phyloP scores from a whole-genome alignment of 2,329 filamentous ascomycete species.

The Colletotrichum navitas region DNA sequence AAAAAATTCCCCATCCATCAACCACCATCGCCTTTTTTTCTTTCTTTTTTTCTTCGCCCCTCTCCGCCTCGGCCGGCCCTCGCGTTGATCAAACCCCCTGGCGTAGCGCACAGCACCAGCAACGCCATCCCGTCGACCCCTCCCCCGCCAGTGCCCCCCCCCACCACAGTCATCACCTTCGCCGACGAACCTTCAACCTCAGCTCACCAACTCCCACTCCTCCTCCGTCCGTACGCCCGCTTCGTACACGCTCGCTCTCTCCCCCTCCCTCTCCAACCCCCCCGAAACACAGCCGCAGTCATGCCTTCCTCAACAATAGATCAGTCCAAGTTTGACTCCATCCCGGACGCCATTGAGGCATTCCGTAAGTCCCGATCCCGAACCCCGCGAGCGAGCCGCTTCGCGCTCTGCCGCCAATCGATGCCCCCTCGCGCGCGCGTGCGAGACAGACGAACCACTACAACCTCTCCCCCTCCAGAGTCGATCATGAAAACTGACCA shows the following conservation, averaged over 20 bases:
- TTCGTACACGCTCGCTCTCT: background rate
- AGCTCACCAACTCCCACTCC: constrained; percentile 1
- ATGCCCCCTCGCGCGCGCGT: no score
- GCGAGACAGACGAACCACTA: background rate
- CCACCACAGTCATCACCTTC: constrained; percentile 6
- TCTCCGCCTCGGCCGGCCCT: constrained; percentile 4
- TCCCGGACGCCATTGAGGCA: constrained; percentile 73
- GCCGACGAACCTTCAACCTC: constrained; percentile 3
- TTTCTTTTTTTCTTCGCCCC: background rate
- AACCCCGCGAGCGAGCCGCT: constrained; percentile 25
- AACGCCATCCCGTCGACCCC: constrained; percentile 19
- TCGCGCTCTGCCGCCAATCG: constrained; percentile 11
- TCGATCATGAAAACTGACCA: background rate
- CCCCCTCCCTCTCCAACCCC: background rate
- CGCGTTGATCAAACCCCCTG: constrained; percentile 18
- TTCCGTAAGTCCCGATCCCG: constrained; percentile 65
- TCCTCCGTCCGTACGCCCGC: background rate
- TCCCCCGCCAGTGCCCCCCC: constrained; percentile 15
- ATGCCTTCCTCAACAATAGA: constrained; percentile 67
- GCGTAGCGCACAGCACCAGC: background rate
- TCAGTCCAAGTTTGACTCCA: constrained; percentile 70
- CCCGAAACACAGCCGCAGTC: constrained; percentile 31
- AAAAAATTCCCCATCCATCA: constrained; percentile 5
- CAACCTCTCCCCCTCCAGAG: background rate
- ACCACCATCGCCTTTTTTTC: constrained; percentile 9